phyloP scores from a whole-genome alignment of 2,329 filamentous ascomycete genomes.

The Calonectria pteridis region DNA sequence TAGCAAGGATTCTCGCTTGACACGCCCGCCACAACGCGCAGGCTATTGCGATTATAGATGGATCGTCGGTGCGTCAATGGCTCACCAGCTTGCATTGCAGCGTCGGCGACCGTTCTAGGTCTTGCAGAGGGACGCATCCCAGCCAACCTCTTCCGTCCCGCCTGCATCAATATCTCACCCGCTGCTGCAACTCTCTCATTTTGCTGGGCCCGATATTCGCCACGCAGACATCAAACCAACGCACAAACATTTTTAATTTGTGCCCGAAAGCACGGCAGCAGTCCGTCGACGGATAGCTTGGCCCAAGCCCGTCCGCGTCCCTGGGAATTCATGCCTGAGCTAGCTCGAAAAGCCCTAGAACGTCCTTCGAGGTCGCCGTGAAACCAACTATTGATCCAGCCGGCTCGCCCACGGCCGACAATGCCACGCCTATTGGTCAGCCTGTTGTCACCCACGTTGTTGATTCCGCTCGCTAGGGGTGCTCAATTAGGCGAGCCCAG shows the following conservation, averaged over 20 bases:
- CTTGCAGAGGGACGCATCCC: background rate
- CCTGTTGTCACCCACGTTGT: conserved; percentile 10
- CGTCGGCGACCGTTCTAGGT: background rate
- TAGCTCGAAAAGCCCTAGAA: conserved; percentile 29
- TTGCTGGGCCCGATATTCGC: background rate
- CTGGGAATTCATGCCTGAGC: conserved; percentile 17
- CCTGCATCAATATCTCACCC: conserved; percentile 3
- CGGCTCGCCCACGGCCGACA: conserved; percentile 29
- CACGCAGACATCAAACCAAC: background rate
- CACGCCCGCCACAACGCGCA: conserved; percentile 21
- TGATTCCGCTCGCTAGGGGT: background rate
- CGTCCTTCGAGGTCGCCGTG: conserved; percentile 24
- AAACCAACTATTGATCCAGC: conserved; percentile 26
- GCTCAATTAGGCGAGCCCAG: background rate
- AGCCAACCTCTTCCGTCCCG: conserved; percentile 1
- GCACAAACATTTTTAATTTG: conserved; percentile 22
- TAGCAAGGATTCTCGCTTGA: conserved; percentile 16
- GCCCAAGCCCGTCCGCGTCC: conserved; percentile 33
- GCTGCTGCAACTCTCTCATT: background rate
- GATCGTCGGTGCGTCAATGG: conserved; percentile 12
- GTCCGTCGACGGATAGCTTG: conserved; percentile 30
- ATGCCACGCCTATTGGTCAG: conserved; percentile 27
- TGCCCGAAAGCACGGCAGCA: conserved; percentile 25
- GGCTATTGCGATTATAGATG: background rate
- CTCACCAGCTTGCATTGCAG: conserved; percentile 12